A percentile compares a stretch with the other conserved stretches of the same genome.
Conservation (phyloP, 768 basidiomycete genomes). For the Rhizopogon vinicolor region DNA sequence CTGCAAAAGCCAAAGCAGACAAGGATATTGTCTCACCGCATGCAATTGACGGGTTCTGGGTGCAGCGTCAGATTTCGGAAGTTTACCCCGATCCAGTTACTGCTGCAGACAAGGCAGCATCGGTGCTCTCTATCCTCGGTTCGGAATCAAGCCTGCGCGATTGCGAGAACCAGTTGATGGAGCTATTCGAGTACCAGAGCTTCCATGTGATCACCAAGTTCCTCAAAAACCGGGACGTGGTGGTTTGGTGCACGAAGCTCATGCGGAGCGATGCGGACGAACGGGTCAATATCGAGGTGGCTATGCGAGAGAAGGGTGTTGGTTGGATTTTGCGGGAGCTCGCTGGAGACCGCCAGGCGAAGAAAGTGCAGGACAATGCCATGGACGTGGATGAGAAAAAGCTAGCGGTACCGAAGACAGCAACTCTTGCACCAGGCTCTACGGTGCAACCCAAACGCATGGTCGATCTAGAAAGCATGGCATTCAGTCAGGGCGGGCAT, state of each 20-base stretch:
- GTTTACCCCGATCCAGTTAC: conserved; percentile 93
- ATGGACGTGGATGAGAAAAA: conserved; percentile 77
- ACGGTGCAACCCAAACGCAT: conserved; percentile 79
- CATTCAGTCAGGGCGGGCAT: conserved; percentile 95
- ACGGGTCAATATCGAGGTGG: conserved; percentile 90
- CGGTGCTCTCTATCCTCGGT: conserved; percentile 79
- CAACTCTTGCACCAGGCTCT: conserved; percentile 83
- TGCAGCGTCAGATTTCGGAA: conserved; percentile 89
- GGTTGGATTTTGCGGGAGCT: conserved; percentile 94
- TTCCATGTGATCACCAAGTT: conserved; percentile 89
- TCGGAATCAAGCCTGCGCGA: conserved; percentile 88
- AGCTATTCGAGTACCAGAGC: conserved; percentile 89
- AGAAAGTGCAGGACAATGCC: conserved; percentile 45
- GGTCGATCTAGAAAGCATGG: conserved; percentile 89
- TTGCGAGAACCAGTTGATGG: conserved; percentile 95
- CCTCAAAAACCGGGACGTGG: conserved; percentile 91
- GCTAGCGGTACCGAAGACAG: conserved; percentile 65
- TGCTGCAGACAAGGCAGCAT: conserved; percentile 83
- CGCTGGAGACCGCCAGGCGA: conserved; percentile 71
- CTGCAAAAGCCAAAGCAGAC: conserved; percentile 51
- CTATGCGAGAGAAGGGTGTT: conserved; percentile 95
- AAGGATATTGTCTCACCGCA: conserved; percentile 85
- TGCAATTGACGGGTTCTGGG: conserved; percentile 96
- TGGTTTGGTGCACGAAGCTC: conserved; percentile 98
- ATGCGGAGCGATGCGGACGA: conserved; percentile 87